Base-by-base conservation (phyloP, 2,329 filamentous ascomycete species). In the Penicillium capsulatum region DNA sequence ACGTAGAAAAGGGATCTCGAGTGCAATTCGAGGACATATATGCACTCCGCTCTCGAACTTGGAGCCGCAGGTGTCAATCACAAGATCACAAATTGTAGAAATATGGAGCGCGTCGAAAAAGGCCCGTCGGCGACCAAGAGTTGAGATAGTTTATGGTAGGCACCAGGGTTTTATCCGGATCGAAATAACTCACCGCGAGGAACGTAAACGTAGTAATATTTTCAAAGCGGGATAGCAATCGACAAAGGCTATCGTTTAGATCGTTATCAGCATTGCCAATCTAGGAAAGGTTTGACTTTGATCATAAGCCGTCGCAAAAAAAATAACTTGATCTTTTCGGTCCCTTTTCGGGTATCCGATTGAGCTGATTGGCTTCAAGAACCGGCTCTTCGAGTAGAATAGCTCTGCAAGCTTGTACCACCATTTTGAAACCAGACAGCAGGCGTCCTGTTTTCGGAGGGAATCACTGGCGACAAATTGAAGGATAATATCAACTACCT, bases 371-470 rank as follows among this genome's bases (percentile, higher is more conserved):
- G 7, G 34, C 34, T 17, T 29, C 20, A 6, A 42, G 11, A 13
- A 8, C 14, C 4, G 38, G 17, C 17, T 42, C 40, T 13, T 24
- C 35, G 10, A 42, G 31, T 5, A 35, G 13, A 34, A 38, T 16
- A 15, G 31, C 31, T 34, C 8, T 34, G 26, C 34, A 24, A 42
- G 17, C n/a, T 19, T 8, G 15, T 34, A 38, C 40, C 40, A 42
- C 30, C 15, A 31, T 19, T 38, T 42, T 14, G 24, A 42, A 8
- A 42, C 30, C 4, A 19, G 19, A 17, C 40, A 34, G 40, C 34
- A 31, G 26, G 30, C 34, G n/a, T 35, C 40, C 10, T 42, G 34
- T 20, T 42, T 42, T 34, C 31, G 26, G 29, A 42, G 40, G 10
- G 24, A 30, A 30, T 38, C 19, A 15, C 35, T 42, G 17, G 34